Evolutionary conservation across 2,329 filamentous ascomycete genomes (phyloP), one percentile per base, ranked within the genome.

Genomic region (Alternaria ventricosa): DNA sequence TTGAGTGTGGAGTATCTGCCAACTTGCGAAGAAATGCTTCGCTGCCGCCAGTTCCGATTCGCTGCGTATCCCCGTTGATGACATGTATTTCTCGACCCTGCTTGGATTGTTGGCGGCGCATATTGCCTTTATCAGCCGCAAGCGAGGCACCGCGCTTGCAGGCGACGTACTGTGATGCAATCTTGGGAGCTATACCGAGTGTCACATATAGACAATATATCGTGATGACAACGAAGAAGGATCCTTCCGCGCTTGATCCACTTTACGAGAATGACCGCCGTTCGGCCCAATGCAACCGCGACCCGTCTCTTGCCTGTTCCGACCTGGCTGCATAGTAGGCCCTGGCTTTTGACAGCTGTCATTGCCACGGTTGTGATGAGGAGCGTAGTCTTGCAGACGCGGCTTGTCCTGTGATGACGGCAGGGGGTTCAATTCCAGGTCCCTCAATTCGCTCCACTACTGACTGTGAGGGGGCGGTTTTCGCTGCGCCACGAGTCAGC

Each of bases 301-400:
- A 23, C 30, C 60, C 60, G 49, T 60, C 49, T 59, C 55, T 50
- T 63, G 60, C 60, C 60, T 60, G 18, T 55, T 60, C 20, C 44
- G 55, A 54, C 44, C 18, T n/a, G 56, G 49, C 30, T 63, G 60
- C 60, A 63, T 55, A 55, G 30, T n/a, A 41, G 50, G 43, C 49
- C 56, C 60, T 25, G 49, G 18, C 20, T 49, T 36, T 47, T 63
- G 60, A 63, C 60, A 63, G 56, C 60, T 63, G 60, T 59, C 60
- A 63, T 57, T n/a, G 30, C 30, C 44, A 49, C 43, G 50, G 56
- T 33, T 18, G 23, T 60, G 55, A 55, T 50, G 33, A 55, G 30
- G 28, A 30, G 22, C 22, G 43, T 20, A 15, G 30, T 49, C 50
- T 9, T 59, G 55, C 47, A 58, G 60, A 60, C n/a, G 56, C 56